phyloP scores from a whole-genome alignment of 306 rosid genomes.

The Luffa aegyptiaca region DNA sequence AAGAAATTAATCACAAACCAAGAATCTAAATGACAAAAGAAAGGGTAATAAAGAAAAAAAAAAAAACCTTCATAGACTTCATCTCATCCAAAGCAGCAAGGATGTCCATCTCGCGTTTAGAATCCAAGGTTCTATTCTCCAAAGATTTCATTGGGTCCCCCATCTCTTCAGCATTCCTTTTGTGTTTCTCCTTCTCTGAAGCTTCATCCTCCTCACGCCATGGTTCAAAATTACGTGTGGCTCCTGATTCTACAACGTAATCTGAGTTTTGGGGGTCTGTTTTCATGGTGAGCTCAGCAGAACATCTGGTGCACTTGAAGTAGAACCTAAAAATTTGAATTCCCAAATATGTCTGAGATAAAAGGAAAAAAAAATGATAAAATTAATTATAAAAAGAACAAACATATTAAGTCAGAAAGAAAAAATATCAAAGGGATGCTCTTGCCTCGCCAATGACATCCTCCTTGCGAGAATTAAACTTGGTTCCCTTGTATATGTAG shows the following conservation, averaged over 20 bases:
- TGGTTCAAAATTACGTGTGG: conserved; percentile 43
- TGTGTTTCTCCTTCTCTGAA: conserved; percentile 30
- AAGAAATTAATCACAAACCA: background rate
- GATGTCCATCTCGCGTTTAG: conserved; percentile 68
- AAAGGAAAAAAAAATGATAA: conserved; percentile 10
- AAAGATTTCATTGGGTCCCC: conserved; percentile 87
- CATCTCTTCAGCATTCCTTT: conserved; percentile 72
- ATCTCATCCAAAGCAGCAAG: conserved; percentile 94
- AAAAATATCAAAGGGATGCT: background rate
- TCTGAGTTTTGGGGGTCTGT: conserved; percentile 90
- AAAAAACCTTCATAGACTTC: conserved; percentile 82
- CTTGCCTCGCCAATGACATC: conserved; percentile 32
- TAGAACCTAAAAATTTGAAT: conserved; percentile 81
- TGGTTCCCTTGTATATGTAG: conserved; percentile 53
- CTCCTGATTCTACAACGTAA: conserved; percentile 76
- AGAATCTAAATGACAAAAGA: background rate
- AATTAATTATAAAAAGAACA: background rate
- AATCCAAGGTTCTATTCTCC: conserved; percentile 83
- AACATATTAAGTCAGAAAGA: background rate
- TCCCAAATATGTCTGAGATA: conserved; percentile 62
- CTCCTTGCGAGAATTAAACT: conserved; percentile 51
- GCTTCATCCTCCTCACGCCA: conserved; percentile 92
- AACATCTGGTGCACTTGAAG: conserved; percentile 81
- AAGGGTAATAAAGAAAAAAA: background rate
- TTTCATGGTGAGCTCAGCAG: conserved; percentile 79